Evolutionary conservation across 352 stramenopile genomes (phyloP), one percentile per base, ranked within the genome.

Genomic region (Globisporangium rhizosaccharum): DNA sequence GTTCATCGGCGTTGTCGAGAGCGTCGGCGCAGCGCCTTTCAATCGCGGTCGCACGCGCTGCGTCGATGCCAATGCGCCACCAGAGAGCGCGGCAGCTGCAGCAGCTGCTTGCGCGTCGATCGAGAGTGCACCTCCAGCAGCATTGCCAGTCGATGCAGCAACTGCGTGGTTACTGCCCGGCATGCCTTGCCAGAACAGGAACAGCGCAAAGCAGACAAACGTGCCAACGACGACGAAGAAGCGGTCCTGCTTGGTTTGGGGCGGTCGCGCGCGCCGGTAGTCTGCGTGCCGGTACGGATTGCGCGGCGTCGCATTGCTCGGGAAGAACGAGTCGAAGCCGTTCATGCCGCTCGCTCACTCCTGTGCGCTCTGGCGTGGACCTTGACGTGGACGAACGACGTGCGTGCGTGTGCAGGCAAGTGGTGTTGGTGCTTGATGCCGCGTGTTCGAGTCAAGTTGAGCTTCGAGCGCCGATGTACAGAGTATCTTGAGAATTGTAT

Each of bases 211-310:
- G 51, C 81, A 76, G 37, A 91, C 76, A 48, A 91, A 60, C 28
- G 72, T 85, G 37, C 77, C 79, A 2, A 91, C 68, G 15, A 89
- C 50, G 26, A 87, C 70, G 64, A 87, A 88, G 10, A 86, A 53
- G 59, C 78, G 74, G 61, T 87, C 81, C 39, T 65, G 75, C 20
- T 72, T 59, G 42, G 55, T 51, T 42, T 62, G 72, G 46, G 72
- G 75, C 45, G 66, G 49, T 0, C 68, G 64, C 30, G 65, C 56
- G 17, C 61, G 55, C 36, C 51, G 54, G 62, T 71, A 66, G 59
- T 87, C 71, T 4, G 74, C 74, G 62, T 90, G 79, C n/a, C 82
- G 79, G 72, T 90, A 93, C 56, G 81, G 84, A 53, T 93, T 93
- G 56, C 75, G 74, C 62, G 77, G 79, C 60, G 70, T 67, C 48